Percentiles rank a stretch among this genome's conserved stretches.
Evolutionary conservation across 139 green algal genomes (phyloP).

Genomic region (Chlamydomonas incerta): DNA sequence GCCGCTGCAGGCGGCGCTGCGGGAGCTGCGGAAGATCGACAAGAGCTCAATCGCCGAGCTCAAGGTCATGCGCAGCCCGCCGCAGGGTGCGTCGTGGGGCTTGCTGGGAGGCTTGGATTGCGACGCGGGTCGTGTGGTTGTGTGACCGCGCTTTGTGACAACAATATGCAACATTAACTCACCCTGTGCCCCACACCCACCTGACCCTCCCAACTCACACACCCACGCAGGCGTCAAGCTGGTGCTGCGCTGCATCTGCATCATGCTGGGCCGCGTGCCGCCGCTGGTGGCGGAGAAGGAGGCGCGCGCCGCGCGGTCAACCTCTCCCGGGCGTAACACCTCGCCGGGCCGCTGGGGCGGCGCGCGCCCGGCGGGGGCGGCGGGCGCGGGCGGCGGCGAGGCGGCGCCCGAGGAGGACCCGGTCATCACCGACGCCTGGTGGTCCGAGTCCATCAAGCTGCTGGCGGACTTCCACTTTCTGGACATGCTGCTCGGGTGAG

Average conservation of each 20-base stretch:
- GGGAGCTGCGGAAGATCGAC: constrained; percentile 56
- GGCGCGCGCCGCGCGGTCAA: neutral
- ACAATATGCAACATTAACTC: too few species aligned
- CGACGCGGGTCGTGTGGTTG: neutral
- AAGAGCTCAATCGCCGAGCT: constrained; percentile 69
- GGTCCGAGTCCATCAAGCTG: constrained; percentile 62
- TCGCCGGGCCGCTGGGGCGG: too few species aligned
- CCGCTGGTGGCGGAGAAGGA: constrained; percentile 18
- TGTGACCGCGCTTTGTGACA: too few species aligned
- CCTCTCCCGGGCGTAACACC: neutral
- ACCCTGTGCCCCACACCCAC: too few species aligned
- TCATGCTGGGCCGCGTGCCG: constrained; percentile 57
- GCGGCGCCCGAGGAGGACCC: constrained; percentile 34
- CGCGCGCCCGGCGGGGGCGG: too few species aligned
- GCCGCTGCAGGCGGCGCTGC: constrained; percentile 44
- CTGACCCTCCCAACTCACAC: too few species aligned
- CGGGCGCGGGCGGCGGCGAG: too few species aligned
- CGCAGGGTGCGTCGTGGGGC: constrained; percentile 18
- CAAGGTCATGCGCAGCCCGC: constrained; percentile 59
- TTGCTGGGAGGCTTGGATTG: neutral
- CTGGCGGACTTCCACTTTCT: constrained; percentile 69
- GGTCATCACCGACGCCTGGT: constrained; percentile 60
- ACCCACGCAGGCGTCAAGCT: constrained; percentile 51
- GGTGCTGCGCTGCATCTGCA: constrained; percentile 61
- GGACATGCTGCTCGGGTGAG: constrained; percentile 42